Percentiles rank a stretch among this genome's conserved stretches.
phyloP scores from a whole-genome alignment of 106 monocot genomes.

The Triglochin maritima region DNA sequence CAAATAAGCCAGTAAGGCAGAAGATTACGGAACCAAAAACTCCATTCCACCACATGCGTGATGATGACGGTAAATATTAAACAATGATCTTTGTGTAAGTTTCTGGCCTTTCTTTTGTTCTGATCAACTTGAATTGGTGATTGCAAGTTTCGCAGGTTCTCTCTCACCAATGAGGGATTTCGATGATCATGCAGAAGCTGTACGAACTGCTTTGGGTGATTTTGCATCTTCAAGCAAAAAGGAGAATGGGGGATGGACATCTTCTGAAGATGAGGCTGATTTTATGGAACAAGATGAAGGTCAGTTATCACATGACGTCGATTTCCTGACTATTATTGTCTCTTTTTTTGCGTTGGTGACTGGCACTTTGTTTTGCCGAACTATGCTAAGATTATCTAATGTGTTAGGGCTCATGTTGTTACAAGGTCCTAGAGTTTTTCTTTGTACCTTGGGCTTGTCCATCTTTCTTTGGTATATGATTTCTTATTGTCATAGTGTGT shows the following conservation, averaged over 20 bases:
- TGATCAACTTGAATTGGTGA: neutral
- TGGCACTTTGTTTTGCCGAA: too few species aligned
- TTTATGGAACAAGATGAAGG: slow-evolving; percentile 48
- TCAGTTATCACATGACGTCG: slow-evolving; percentile 3
- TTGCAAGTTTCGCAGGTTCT: slow-evolving; percentile 31
- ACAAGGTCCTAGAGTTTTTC: too few species aligned
- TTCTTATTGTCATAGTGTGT: too few species aligned
- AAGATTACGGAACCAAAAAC: slow-evolving; percentile 98
- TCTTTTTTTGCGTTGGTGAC: too few species aligned
- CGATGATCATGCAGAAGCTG: slow-evolving; percentile 63
- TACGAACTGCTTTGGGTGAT: slow-evolving; percentile 54
- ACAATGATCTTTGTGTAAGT: neutral
- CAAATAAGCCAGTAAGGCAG: slow-evolving; percentile 91
- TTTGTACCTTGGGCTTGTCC: too few species aligned
- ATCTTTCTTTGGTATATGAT: too few species aligned
- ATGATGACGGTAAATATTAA: slow-evolving; percentile 52
- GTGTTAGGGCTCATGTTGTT: too few species aligned
- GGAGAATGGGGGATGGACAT: slow-evolving; percentile 55
- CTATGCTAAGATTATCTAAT: too few species aligned
- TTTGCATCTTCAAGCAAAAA: slow-evolving; percentile 59
- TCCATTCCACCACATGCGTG: slow-evolving; percentile 83
- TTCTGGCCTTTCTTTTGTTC: neutral
- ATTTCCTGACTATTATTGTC: too few species aligned
- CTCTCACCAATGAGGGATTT: slow-evolving; percentile 55
- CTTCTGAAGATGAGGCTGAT: slow-evolving; percentile 81